Conservation (phyloP, 768 basidiomycete species). For the Lentinula sp. region DNA sequence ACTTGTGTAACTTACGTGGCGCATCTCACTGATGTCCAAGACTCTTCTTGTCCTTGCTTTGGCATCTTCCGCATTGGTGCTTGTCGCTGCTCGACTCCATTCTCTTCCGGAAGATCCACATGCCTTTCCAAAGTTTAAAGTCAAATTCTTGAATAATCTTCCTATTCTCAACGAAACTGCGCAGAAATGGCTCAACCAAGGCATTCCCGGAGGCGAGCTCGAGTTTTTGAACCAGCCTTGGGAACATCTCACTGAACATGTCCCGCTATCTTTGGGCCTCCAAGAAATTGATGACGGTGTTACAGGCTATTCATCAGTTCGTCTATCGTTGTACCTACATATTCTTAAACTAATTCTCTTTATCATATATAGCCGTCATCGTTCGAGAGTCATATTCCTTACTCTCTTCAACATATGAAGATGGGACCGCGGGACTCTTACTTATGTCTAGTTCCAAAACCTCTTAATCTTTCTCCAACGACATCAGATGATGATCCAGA, state of each 20-base stretch:
- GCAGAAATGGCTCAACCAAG: conserved; percentile 64
- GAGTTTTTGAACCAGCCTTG: conserved; percentile 73
- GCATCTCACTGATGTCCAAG: background rate
- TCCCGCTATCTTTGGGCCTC: conserved; percentile 23
- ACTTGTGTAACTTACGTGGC: background rate
- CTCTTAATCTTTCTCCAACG: conserved; percentile 39
- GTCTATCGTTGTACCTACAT: conserved; percentile 22
- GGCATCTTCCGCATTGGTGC: conserved; percentile 19
- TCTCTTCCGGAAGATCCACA: conserved; percentile 75
- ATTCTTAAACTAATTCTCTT: conserved; percentile 3
- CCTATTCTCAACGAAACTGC: conserved; percentile 72
- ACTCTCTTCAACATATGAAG: conserved; percentile 68
- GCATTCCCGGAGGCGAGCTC: conserved; percentile 65
- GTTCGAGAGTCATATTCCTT: conserved; percentile 21
- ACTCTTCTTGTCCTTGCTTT: background rate
- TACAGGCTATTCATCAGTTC: conserved; percentile 29
- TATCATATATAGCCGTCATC: conserved; percentile 15
- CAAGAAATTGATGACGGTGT: conserved; percentile 61
- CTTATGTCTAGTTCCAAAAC: conserved; percentile 72
- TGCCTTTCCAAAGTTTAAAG: conserved; percentile 78
- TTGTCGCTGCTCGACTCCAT: conserved; percentile 40
- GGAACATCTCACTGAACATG: conserved; percentile 33
- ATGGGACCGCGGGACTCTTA: conserved; percentile 66
- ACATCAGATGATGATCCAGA: conserved; percentile 46
- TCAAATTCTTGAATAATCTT: conserved; percentile 74